Base-by-base conservation (phyloP, 2,329 filamentous ascomycete genomes). In the Botryosphaeria dothidea region DNA sequence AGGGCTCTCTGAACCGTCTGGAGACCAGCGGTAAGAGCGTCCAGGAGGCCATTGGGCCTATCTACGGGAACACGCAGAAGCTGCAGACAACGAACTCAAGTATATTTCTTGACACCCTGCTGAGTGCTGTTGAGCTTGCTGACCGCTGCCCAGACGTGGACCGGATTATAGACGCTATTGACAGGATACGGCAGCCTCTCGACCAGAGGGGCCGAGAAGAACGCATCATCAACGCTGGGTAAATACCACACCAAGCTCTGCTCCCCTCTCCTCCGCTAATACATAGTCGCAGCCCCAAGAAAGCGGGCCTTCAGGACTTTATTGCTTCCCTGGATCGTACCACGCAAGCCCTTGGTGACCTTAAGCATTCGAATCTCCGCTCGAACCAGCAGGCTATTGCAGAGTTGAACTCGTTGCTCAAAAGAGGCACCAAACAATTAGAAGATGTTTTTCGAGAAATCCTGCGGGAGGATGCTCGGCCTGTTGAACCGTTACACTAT, bases 181-280 rank as follows among this genome's bases (percentile, higher is more conserved):
- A 97, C 67, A 88, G 90, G 67, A 85, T 98, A 45, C 89, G 92
- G 70, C 91, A 96, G 72, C 94, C 95, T n/a, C 88, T 93, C 67
- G 93, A 98, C 75, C 92, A 93, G 75, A 94, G 95, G 74, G 92
- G 91, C 70, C 88, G 91, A 68, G 95, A 99, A 77, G 95, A 99
- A 78, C 88, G 90, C 63, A 93, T 97, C 68, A 93, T 99, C 73
- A 89, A 92, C 62, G 87, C 89, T 69, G 93, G 92, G 86, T 87
- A 76, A 68, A 80, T 72, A n/a, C 54, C 31, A 46, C 8, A 25
- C 48, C 36, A 25, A 36, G 67, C 74, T 46, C 75, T 66, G 13
- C 29, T 46, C n/a, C 19, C 2, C 38, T 25, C 17, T 13, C 5
- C 21, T 36, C 21, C 21, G 19, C 66, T 71, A 25, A 71, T 62